Conservation (phyloP, 805 yeast species). For the Lachancea nothofagi region DNA sequence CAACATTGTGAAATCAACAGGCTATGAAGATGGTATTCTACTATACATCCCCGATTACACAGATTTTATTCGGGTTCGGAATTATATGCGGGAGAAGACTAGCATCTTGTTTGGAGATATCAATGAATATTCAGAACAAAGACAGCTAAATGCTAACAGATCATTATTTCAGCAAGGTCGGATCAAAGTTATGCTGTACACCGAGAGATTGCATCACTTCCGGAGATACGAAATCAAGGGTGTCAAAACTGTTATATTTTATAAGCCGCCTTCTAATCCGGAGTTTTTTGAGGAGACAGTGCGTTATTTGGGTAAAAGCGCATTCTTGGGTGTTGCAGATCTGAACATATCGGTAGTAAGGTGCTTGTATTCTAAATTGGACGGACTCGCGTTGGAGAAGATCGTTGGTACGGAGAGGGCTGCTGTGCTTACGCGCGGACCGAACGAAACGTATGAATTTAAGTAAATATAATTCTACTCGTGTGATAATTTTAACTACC, state of each 20-base stretch:
- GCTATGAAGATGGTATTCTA: slow-evolving; percentile 66
- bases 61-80: slow-evolving; percentile 76
- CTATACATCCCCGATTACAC: slow-evolving; percentile 80
- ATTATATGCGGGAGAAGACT: slow-evolving; percentile 52
- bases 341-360: slow-evolving; percentile 53
- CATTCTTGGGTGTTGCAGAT: slow-evolving; percentile 46
- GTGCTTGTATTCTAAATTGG: slow-evolving; percentile 70
- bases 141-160: slow-evolving; percentile 67
- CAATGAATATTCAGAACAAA: slow-evolving; percentile 75
- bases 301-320: slow-evolving; percentile 57
- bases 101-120: slow-evolving; percentile 61
- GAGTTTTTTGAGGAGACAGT: slow-evolving; percentile 73
- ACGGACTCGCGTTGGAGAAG: slow-evolving; percentile 70
- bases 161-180: slow-evolving; percentile 60
- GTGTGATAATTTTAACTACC: too few species aligned
- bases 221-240: slow-evolving; percentile 82
- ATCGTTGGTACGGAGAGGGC: slow-evolving; percentile 76
- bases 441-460: slow-evolving; percentile 72
- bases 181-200: slow-evolving; percentile 70
- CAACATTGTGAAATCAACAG: slow-evolving; percentile 53
- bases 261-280: slow-evolving; percentile 82
- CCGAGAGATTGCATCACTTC: slow-evolving; percentile 91
- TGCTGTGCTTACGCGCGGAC: slow-evolving; percentile 61
- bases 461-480: too few species aligned
- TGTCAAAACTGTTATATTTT: slow-evolving; percentile 74